A percentile compares a stretch with the other conserved stretches of the same genome.
Evolutionary conservation across 2,329 filamentous ascomycete genomes (phyloP).

Genomic region (Madurella fahalii): DNA sequence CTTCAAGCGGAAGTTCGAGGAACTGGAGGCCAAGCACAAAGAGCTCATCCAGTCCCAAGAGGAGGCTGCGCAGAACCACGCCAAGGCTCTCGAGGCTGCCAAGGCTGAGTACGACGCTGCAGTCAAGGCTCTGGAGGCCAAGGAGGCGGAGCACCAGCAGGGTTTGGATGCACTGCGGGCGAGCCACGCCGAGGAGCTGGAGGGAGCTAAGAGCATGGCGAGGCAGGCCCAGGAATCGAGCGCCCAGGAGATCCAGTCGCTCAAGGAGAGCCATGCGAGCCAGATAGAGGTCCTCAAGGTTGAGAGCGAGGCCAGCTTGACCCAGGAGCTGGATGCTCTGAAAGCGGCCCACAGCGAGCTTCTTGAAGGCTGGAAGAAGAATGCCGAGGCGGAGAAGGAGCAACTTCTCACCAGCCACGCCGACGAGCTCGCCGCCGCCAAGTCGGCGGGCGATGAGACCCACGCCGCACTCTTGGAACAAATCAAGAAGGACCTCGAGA

Average conservation of each 20-base stretch:
- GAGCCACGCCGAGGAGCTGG: constrained; percentile 56
- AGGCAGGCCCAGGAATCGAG: constrained; percentile 48
- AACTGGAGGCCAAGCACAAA: constrained; percentile 54
- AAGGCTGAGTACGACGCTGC: constrained; percentile 43
- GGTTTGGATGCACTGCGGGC: constrained; percentile 52
- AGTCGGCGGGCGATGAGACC: constrained; percentile 25
- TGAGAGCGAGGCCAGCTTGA: constrained; percentile 31
- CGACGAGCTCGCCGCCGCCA: constrained; percentile 27
- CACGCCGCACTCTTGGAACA: constrained; percentile 25
- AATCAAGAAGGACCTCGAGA: constrained; percentile 27
- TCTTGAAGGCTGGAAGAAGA: constrained; percentile 41
- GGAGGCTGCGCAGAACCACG: constrained; percentile 37
- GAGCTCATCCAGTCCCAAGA: constrained; percentile 38
- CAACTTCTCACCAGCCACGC: constrained; percentile 33
- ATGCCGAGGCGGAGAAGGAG: constrained; percentile 38
- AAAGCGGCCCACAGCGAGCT: constrained; percentile 42
- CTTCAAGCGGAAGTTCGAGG: constrained; percentile 61
- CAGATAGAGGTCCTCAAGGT: constrained; percentile 33
- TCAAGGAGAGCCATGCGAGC: constrained; percentile 52
- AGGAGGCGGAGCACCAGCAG: constrained; percentile 51
- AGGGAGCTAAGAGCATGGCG: constrained; percentile 50
- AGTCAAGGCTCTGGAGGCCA: constrained; percentile 45
- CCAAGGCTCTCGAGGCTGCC: constrained; percentile 40
- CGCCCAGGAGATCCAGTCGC: constrained; percentile 46
- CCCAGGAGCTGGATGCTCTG: constrained; percentile 35